Percentiles rank a stretch among this genome's conserved stretches.
These are phyloP conservation scores for Dissophora ornata DNA, from an alignment of 192 early-diverging fungal genomes.

Conservation along the genomic window DNA sequence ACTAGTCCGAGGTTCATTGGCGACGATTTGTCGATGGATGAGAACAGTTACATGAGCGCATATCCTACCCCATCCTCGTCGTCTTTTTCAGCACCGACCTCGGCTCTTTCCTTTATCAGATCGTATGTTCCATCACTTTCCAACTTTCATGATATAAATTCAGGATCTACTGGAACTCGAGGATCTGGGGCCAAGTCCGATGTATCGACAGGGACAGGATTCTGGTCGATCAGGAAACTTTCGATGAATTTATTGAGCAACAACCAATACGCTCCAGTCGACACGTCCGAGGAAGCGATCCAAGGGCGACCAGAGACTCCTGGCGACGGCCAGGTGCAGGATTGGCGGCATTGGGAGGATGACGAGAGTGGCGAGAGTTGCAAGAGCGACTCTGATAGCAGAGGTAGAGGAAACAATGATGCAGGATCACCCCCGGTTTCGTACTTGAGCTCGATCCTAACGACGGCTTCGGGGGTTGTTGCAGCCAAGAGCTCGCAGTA, in stretches of 20 bases:
- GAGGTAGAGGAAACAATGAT: too few species aligned
- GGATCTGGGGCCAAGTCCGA: not conserved
- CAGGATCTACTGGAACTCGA: not conserved
- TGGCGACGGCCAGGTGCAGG: not conserved
- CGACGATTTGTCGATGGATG: too few species aligned
- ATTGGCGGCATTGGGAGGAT: not conserved
- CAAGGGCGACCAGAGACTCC: not conserved
- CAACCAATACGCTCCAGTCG: slow-evolving; percentile 18
- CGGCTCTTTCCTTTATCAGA: slow-evolving; percentile 25
- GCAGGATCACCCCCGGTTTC: not conserved
- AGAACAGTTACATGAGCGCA: too few species aligned
- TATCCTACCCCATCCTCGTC: not conserved
- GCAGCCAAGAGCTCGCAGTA: slow-evolving; percentile 15
- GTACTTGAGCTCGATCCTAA: slow-evolving; percentile 20
- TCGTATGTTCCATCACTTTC: slow-evolving; percentile 28
- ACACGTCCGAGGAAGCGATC: not conserved
- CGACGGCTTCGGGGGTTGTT: slow-evolving; percentile 2
- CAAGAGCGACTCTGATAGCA: too few species aligned
- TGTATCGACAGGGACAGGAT: slow-evolving; percentile 1
- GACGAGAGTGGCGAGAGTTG: not conserved
- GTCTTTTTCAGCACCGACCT: not conserved
- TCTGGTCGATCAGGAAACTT: slow-evolving; percentile 37
- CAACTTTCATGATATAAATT: not conserved
- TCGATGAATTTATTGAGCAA: slow-evolving; percentile 33
- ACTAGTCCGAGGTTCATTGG: too few species aligned